Base-by-base conservation (phyloP, 208 protist species). In the Leishmania amazonensis region DNA sequence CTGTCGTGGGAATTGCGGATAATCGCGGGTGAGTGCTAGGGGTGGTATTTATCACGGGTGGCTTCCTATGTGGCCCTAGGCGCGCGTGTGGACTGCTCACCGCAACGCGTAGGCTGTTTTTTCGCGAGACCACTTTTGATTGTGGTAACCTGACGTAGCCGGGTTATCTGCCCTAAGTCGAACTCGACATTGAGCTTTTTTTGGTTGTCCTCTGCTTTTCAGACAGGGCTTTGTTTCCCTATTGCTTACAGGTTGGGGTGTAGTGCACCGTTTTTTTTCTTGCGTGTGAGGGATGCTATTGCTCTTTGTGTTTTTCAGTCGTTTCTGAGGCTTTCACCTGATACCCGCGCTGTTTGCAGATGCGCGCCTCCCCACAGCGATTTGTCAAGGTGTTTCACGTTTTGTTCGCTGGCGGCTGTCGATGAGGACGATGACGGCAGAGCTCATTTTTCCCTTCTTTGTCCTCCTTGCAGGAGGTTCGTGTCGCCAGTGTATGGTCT, bases 381-480 rank as follows among this genome's bases (percentile, higher is more conserved):
- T n/a, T 31, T 31, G 40, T 74, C 35, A 74, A 74, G 40, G 51
- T 3, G 45, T 31, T 74, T 28, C n/a, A 21, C 24, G 45, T 35
- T 38, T 74, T 49, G n/a, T 54, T 72, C 24, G 15, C 2, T 11
- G 38, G 65, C 19, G 8, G 65, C 65, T 42, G 40, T 38, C 15
- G 24, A 42, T n/a, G 40, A 9, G 6, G n/a, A 17, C 31, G 11
- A 64, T 40, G 49, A n/a, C n/a, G 4, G 74, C 53, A 77, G 28
- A 42, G 9, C 31, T 38, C 68, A n/a, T 49, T 42, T 78, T 62
- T 65, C 70, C 83, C 74, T 70, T 47, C 51, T 19, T 42, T 64
- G 49, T 54, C 51, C 49, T 57, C 78, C 79, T 80, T 42, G 31
- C 45, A 62, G 49, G 51, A 65, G 74, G 74, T 35, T 74, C 13